Base-by-base conservation (phyloP, 2,329 filamentous ascomycete genomes). In the Teratosphaeria gauchensis region DNA sequence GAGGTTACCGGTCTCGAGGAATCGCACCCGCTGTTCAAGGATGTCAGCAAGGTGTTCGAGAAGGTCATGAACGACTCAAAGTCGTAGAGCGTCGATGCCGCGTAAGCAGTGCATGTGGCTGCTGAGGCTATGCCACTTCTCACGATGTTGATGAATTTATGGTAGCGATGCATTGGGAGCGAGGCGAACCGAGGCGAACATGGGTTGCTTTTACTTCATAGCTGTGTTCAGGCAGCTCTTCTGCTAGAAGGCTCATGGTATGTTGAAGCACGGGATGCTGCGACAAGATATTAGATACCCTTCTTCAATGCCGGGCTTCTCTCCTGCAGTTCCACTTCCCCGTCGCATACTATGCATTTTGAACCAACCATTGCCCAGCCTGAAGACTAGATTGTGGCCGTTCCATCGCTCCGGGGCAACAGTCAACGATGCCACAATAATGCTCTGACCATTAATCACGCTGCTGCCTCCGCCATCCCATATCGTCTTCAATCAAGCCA, bases 1-100 rank as follows among this genome's bases (percentile, higher is more conserved):
- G 83, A 92, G 75, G 83, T 99, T 63, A 95, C 89, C 66, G 91
- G 91, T 48, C 80, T 99, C 58, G 84, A 90, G 68, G 77, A 84
- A 60, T 78, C 75, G 28, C 89, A 97, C 72, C 87, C 89, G 71
- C 82, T 97, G 58, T 95, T 86, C 76, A 77, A 83, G 59, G 82
- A 85, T 70, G 83, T 96, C 35, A 14, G n/a, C 19, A 2, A 11
- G 19, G 35, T 32, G 53, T 32, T 38, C 12, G 31, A 54, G 53
- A 54, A 54, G 19, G 53, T 38, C 31, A 54, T 32, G 35, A 30
- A 56, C n/a, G 55, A 31, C 6, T 48, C 42, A 6, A 6, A 48
- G 42, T 19, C 42, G 6, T 8, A 2, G 9, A n/a, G 16, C 14
- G 14, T n/a, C 42, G 8, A n/a, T 7, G 16, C 11, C 6, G 14